phyloP scores from a whole-genome alignment of 2,329 filamentous ascomycete genomes.

The Penicillium capsulatum region DNA sequence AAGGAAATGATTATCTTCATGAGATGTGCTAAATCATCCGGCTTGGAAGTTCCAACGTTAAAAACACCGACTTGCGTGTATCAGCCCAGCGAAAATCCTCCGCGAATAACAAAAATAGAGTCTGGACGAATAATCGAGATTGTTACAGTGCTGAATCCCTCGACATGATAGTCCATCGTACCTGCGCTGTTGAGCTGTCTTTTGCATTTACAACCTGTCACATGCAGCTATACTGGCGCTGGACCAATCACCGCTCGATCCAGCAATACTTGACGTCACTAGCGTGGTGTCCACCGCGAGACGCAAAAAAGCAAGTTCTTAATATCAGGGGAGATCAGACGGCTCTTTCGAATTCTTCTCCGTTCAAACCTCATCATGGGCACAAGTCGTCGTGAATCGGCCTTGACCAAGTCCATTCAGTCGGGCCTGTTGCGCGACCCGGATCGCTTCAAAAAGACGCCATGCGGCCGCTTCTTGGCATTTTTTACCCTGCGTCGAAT shows the following conservation, averaged over 20 bases:
- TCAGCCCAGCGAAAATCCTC: too few relatives aligned
- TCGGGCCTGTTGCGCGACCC: constrained; percentile 29
- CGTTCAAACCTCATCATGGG: constrained; percentile 15
- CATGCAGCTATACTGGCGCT: not conserved
- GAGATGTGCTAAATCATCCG: too few relatives aligned
- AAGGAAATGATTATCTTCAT: too few relatives aligned
- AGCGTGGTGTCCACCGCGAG: not conserved
- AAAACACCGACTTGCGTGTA: too few relatives aligned
- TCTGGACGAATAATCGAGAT: too few relatives aligned
- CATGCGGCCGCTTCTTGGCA: constrained; percentile 46
- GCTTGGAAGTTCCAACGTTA: too few relatives aligned
- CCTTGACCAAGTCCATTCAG: constrained; percentile 31
- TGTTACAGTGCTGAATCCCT: too few relatives aligned
- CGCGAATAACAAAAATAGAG: too few relatives aligned
- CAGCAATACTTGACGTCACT: constrained; percentile 10
- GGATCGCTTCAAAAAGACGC: constrained; percentile 23
- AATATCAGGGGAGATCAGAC: not conserved
- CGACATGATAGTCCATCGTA: too few relatives aligned
- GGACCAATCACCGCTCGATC: too few relatives aligned
- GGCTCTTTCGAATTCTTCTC: not conserved
- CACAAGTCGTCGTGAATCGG: constrained; percentile 20
- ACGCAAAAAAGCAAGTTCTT: too few relatives aligned
- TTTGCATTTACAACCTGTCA: not conserved
- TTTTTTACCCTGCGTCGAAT: constrained; percentile 55
- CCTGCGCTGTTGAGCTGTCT: too few relatives aligned